These are phyloP conservation scores for Notholithocarpus densiflorus DNA, from an alignment of 306 rosid species.

Conservation along the genomic window DNA sequence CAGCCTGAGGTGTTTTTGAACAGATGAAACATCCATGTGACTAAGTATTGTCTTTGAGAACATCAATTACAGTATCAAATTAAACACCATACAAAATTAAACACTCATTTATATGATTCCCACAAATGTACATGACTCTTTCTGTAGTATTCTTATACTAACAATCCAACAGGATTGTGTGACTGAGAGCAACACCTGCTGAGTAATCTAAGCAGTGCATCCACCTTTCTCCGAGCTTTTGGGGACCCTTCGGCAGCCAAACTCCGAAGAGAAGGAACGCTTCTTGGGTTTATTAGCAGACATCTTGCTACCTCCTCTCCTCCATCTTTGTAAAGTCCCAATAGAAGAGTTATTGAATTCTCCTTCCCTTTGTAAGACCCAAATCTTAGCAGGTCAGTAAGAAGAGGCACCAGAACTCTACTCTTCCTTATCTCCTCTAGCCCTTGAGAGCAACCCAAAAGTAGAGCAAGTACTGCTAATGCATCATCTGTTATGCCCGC, in stretches of 20 bases:
- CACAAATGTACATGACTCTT: slow-evolving; percentile 37
- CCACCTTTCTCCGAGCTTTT: slow-evolving; percentile 80
- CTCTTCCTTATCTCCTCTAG: slow-evolving; percentile 64
- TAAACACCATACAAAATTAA: neutral
- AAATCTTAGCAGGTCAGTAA: slow-evolving; percentile 81
- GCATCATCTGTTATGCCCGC: slow-evolving; percentile 84
- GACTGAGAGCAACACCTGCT: slow-evolving; percentile 75
- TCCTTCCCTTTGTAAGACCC: slow-evolving; percentile 92
- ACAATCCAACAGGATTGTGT: slow-evolving; percentile 39
- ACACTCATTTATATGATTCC: slow-evolving; percentile 28
- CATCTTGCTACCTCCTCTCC: slow-evolving; percentile 70
- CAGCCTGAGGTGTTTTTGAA: neutral
- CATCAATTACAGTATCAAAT: slow-evolving; percentile 15
- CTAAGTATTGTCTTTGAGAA: neutral
- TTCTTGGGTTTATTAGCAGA: slow-evolving; percentile 67
- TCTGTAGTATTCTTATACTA: slow-evolving; percentile 13
- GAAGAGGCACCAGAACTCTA: slow-evolving; percentile 62
- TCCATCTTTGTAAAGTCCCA: slow-evolving; percentile 87
- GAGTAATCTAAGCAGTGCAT: slow-evolving; percentile 76
- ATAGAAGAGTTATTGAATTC: slow-evolving; percentile 61
- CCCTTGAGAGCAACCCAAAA: slow-evolving; percentile 70
- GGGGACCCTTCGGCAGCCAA: slow-evolving; percentile 72
- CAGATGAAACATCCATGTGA: neutral
- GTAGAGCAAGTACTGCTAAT: slow-evolving; percentile 59
- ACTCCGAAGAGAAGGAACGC: slow-evolving; percentile 81